Base-by-base conservation (phyloP, 2,329 filamentous ascomycete genomes). In the Colletotrichum ledebouriae region DNA sequence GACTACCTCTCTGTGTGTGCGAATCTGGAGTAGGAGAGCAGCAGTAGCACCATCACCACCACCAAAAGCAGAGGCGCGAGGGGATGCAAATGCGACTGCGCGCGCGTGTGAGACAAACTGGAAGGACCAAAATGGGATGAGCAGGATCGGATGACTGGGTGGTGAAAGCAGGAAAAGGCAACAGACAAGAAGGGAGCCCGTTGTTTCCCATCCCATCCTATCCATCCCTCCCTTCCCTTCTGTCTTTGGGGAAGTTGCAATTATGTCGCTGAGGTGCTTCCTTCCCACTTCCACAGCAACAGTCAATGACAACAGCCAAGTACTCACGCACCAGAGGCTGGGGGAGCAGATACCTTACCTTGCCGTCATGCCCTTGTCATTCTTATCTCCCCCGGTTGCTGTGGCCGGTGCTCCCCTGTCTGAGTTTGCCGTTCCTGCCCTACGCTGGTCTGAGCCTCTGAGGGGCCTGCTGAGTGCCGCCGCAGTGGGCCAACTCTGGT, bases 61-160 rank as follows among this genome's bases (percentile, higher is more conserved):
- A 17, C 4, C 10, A 20, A 22, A 44, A 15, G 22, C 44, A 41
- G 22, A 20, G n/a, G 15, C 33, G 29, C 29, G 29, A 29, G 29
- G 13, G n/a, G n/a, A n/a, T n/a, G 34, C n/a, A 25, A 34, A 44
- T 53, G 33, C 12, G n/a, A 42, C n/a, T 29, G 3, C 5, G 25
- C 5, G 55, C 9, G 55, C 37, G 56, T 55, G 41, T 55, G 63
- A 61, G 63, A 60, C 63, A 60, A n/a, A 60, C 56, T 65, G 42
- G 46, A 39, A 15, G 17, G 17, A 34, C 37, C 3, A 6, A 17
- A 12, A 37, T 29, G 34, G 44, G 17, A 41, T 25, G 39, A 2
- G 33, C 20, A 44, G 25, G 34, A 53, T 20, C 2, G 37, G 37
- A 39, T 39, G 37, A 39, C 37, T 39, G 10, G 12, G 11, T 39